These are phyloP conservation scores for Lotus japonicus DNA, from an alignment of 306 rosid genomes.

Conservation along the genomic window DNA sequence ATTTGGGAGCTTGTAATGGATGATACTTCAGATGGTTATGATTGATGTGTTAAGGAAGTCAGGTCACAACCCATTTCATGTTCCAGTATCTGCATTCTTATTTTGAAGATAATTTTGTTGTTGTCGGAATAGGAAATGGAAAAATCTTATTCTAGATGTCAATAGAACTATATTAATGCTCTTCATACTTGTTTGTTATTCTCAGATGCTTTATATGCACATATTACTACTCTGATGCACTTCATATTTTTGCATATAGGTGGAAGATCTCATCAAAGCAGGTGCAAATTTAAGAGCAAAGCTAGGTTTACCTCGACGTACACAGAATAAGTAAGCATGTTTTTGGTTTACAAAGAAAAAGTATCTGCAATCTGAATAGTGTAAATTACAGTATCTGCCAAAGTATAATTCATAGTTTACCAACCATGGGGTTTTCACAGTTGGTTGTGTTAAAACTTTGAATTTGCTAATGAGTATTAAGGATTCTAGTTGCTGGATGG, in stretches of 20 bases:
- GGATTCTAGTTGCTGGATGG: too few relatives aligned
- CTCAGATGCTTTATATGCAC: neutral
- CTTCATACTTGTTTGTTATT: neutral
- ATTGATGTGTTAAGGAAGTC: neutral
- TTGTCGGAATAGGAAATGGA: neutral
- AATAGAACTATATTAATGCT: neutral
- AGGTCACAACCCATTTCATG: neutral
- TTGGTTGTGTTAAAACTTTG: neutral
- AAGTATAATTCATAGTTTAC: neutral
- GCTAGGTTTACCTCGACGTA: conserved; percentile 52
- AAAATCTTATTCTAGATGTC: neutral
- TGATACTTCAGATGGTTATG: neutral
- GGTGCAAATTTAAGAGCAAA: conserved; percentile 64
- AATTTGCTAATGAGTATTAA: neutral
- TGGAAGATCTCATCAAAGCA: conserved; percentile 55
- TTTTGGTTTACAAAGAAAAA: neutral
- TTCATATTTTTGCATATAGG: conserved; percentile 34
- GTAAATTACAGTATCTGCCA: neutral
- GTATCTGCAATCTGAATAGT: conserved; percentile 5
- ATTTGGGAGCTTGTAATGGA: neutral
- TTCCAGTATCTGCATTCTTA: neutral
- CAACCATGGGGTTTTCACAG: neutral
- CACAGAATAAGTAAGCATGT: conserved; percentile 38
- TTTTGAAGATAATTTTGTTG: conserved; percentile 2
- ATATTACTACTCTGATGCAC: neutral